phyloP scores from a whole-genome alignment of 1,139 yeast genomes.

The Candida neerlandica region DNA sequence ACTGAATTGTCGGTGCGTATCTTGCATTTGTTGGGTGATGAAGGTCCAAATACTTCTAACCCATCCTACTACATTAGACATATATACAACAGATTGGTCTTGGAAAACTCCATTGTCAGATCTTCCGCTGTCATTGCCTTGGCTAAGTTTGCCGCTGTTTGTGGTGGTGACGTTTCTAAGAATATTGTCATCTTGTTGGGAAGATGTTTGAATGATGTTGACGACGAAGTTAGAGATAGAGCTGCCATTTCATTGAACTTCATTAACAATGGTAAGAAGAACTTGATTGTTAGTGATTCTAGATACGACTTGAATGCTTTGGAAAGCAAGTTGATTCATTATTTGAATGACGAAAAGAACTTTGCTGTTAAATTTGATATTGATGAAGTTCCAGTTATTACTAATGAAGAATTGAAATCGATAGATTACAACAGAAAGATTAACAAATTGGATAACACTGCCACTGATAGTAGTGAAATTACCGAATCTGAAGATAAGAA shows the following conservation, averaged over 20 bases:
- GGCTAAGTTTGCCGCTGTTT: slow-evolving; percentile 84
- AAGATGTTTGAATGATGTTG: slow-evolving; percentile 85
- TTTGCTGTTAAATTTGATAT: slow-evolving; percentile 74
- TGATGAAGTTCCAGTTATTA: slow-evolving; percentile 59
- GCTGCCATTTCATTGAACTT: slow-evolving; percentile 84
- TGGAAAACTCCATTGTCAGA: slow-evolving; percentile 92
- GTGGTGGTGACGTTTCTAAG: slow-evolving; percentile 65
- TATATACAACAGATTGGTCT: slow-evolving; percentile 93
- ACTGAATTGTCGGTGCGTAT: slow-evolving; percentile 91
- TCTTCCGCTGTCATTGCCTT: slow-evolving; percentile 94
- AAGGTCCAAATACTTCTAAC: slow-evolving; percentile 85
- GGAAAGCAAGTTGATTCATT: slow-evolving; percentile 74
- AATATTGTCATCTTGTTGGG: slow-evolving; percentile 75
- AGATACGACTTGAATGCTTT: slow-evolving; percentile 74
- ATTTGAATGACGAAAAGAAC: slow-evolving; percentile 62
- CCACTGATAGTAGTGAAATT: slow-evolving; percentile 17
- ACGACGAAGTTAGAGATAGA: slow-evolving; percentile 98
- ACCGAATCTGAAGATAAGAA: slow-evolving; percentile 11
- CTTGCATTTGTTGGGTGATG: slow-evolving; percentile 87
- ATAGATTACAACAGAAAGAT: slow-evolving; percentile 60
- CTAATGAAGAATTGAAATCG: slow-evolving; percentile 66
- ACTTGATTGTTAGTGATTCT: slow-evolving; percentile 66
- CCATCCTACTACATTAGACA: slow-evolving; percentile 95
- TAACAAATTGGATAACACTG: slow-evolving; percentile 45
- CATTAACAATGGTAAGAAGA: slow-evolving; percentile 52